Conservation (phyloP, 2,329 filamentous ascomycete genomes). For the Ceratocystis papillata region DNA sequence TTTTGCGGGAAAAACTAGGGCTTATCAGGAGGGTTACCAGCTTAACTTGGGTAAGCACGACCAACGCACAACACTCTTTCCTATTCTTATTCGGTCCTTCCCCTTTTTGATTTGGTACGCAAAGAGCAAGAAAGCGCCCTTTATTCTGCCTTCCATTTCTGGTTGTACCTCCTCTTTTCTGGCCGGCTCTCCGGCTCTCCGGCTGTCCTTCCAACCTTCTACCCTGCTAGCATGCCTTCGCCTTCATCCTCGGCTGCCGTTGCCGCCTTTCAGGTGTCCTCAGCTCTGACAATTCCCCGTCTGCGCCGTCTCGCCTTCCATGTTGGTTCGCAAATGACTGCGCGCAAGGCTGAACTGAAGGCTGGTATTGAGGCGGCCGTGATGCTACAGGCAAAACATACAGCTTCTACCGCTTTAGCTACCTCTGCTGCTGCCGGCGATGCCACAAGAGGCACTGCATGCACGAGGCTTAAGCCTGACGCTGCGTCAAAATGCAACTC, state of each 20-base stretch:
- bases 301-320: conserved; percentile 18
- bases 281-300: conserved; percentile 11
- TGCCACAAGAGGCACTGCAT: not conserved
- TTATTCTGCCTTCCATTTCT: too few species aligned
- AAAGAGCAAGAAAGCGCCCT: too few species aligned
- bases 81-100: too few species aligned
- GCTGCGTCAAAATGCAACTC: not conserved
- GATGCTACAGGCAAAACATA: not conserved
- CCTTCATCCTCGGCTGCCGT: not conserved
- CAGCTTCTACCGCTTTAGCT: not conserved
- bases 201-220: not conserved
- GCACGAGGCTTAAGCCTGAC: not conserved
- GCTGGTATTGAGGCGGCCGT: conserved; percentile 6
- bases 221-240: not conserved
- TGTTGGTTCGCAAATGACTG: conserved; percentile 10
- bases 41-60: too few species aligned
- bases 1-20: too few species aligned
- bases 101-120: too few species aligned
- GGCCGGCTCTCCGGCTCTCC: not conserved
- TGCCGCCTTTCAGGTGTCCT: conserved; percentile 1
- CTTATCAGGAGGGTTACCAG: too few species aligned
- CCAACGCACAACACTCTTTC: too few species aligned
- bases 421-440: not conserved
- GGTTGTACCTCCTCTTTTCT: too few species aligned
- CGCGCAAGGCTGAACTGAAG: conserved; percentile 11